These are phyloP conservation scores for Nemania sp. DNA, from an alignment of 2,329 filamentous ascomycete genomes.

Conservation along the genomic window DNA sequence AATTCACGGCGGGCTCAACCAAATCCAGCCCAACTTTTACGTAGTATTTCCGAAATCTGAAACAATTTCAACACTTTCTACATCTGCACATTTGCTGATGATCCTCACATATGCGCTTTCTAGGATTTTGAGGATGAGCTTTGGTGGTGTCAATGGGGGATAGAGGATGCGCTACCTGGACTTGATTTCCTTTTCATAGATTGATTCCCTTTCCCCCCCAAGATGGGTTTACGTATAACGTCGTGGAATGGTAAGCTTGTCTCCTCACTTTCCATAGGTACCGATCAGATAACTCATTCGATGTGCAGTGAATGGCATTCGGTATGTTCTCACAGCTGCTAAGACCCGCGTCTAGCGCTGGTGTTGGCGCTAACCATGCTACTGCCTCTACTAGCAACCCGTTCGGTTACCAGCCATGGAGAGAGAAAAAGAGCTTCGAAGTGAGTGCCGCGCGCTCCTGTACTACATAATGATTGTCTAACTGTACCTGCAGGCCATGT, in stretches of 20 bases:
- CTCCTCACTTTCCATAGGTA: neutral
- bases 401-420: slow-evolving; percentile 87
- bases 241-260: slow-evolving; percentile 80
- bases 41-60: neutral
- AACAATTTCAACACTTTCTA: neutral
- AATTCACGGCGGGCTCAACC: neutral
- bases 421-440: slow-evolving; percentile 75
- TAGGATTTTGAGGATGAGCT: slow-evolving; percentile 29
- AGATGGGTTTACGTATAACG: slow-evolving; percentile 82
- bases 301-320: slow-evolving; percentile 79
- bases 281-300: neutral
- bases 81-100: slow-evolving; percentile 18
- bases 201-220: too few relatives aligned
- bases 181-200: neutral
- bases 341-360: slow-evolving; percentile 18
- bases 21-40: neutral
- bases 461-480: neutral
- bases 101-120: slow-evolving; percentile 1
- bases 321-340: slow-evolving; percentile 58
- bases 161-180: slow-evolving; percentile 26
- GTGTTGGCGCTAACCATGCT: slow-evolving; percentile 38
- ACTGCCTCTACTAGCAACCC: slow-evolving; percentile 69
- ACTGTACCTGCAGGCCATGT: slow-evolving; percentile 76
- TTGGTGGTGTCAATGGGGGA: slow-evolving; percentile 20
- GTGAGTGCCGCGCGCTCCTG: slow-evolving; percentile 54